Base-by-base conservation (phyloP, 352 stramenopile genomes). In the Phytophthora cactorum region DNA sequence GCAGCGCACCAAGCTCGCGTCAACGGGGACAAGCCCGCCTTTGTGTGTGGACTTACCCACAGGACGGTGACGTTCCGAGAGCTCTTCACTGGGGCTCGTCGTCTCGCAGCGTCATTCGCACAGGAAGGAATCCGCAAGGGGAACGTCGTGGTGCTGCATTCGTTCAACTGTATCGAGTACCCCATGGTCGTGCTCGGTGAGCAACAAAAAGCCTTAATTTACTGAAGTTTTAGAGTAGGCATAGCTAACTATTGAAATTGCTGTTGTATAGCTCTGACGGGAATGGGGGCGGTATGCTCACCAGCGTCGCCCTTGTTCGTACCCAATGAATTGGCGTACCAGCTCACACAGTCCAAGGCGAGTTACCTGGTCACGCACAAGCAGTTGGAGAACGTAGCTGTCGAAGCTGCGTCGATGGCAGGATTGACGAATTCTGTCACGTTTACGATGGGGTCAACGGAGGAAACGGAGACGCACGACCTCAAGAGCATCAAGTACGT, bases 121-220 rank as follows among this genome's bases (percentile, higher is more conserved):
- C 70, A 39, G 7, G 65, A 85, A 14, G 81, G 81, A 29, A 53
- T 90, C 14, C 66, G 63, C 7, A 76, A 74, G 45, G 82, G 82
- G 7, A 74, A 86, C 65, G 78, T 85, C 1, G 71, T 89, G n/a
- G 34, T 88, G 43, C 49, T 87, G 32, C 77, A 88, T 54, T 78
- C 75, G 46, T 70, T 82, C 63, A 90, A 90, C 66, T 86, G 76
- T 65, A 71, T 88, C 45, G 80, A 91, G 56, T 91, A 81, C 49
- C 78, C 81, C 7, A 75, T 87, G 55, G 67, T 89, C 14, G 78
- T 85, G 22, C 58, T 84, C 7, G 81, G 81, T 90, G 59, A 52
- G 63, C 32, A 39, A 51, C 45, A 4, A 12, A 32, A 44, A 44
- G 6, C n/a, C 8, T 54, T 8, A 31, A 53, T 7, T 31, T 28